Conservation (phyloP, 2,329 filamentous ascomycete genomes). For the Sphaerostilbella broomeana region DNA sequence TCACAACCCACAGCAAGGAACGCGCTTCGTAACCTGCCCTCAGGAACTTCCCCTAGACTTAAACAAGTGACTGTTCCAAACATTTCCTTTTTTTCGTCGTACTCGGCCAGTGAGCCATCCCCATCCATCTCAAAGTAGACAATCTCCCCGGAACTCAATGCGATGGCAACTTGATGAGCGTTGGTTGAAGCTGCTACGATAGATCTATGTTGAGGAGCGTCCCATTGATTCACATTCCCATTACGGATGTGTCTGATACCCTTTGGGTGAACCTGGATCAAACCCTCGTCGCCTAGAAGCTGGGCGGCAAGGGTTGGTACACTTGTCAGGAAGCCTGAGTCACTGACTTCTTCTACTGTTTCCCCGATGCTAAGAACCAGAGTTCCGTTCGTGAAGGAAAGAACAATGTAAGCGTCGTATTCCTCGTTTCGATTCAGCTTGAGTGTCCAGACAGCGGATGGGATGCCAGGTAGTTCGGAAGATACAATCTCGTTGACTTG, state of each 20-base stretch:
- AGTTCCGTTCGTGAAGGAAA: conserved; percentile 85
- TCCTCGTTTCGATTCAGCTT: conserved; percentile 76
- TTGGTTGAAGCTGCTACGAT: conserved; percentile 95
- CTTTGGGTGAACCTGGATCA: conserved; percentile 94
- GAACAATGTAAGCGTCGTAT: conserved; percentile 90
- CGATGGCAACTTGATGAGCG: conserved; percentile 84
- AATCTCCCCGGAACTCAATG: conserved; percentile 91
- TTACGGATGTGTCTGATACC: conserved; percentile 83
- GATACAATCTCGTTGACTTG: conserved; percentile 95
- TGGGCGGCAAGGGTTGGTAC: conserved; percentile 89
- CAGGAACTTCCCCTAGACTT: conserved; percentile 87
- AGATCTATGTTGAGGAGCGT: conserved; percentile 83
- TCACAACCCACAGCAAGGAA: conserved; percentile 96
- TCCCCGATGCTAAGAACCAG: conserved; percentile 93
- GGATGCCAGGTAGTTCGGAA: conserved; percentile 81
- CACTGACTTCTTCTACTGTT: conserved; percentile 90
- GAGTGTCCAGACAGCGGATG: conserved; percentile 90
- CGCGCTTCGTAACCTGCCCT: conserved; percentile 80
- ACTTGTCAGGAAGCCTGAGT: conserved; percentile 84
- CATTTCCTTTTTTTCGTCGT: conserved; percentile 93
- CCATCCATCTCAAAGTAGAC: conserved; percentile 97
- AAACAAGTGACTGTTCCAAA: conserved; percentile 90
- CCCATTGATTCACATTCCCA: conserved; percentile 85
- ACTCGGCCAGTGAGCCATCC: conserved; percentile 85
- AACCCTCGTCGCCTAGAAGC: conserved; percentile 84